Base-by-base conservation (phyloP, 441 rosid genomes). In the Isatis lusitanica region DNA sequence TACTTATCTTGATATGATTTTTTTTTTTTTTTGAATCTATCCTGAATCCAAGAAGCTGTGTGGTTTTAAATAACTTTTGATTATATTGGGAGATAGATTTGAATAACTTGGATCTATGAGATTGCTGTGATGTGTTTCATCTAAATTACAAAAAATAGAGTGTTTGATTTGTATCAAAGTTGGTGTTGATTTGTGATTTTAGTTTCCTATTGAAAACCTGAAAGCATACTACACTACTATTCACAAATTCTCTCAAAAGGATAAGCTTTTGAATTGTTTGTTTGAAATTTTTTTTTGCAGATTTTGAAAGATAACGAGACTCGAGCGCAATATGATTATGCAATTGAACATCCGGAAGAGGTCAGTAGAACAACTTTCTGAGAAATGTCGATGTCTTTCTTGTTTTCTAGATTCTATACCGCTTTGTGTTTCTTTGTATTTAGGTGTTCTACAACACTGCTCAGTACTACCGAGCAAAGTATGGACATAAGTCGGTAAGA, bases 271-370 rank as follows among this genome's bases (percentile, higher is more conserved):
- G 42, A 50, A 13, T 66, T 51, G 71, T 36, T 26, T 53, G 51
- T 52, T 18, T 62, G 30, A 62, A 9, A 59, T 71, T 1, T n/a
- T 10, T 10, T 42, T 9, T 68, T 83, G 68, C 80, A 92, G 97
- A 94, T 94, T 85, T 78, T 94, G 85, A 94, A 90, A 83, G 98
- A 94, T 82, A 97, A 94, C 36, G 90, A 89, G 16, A 90, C 98
- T 11, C 79, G 98, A 17, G 83, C 84, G 74, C 95, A 92, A 42
- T 94, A 92, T 78, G 98, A 94, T 83, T 94, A 94, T 77, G 98
- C 98, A 9, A 84, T 92, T 77, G 97, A 89, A 10, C 98, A 94
- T 79, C 97, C 98, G 0, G 94, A 92, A 74, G 97, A 94, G 98
- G 98, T 94, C 8, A 28, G 57, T 66, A 61, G 4, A 38, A 64